phyloP scores from a whole-genome alignment of 2,329 filamentous ascomycete species.

The Dendrostoma leiphaemia region DNA sequence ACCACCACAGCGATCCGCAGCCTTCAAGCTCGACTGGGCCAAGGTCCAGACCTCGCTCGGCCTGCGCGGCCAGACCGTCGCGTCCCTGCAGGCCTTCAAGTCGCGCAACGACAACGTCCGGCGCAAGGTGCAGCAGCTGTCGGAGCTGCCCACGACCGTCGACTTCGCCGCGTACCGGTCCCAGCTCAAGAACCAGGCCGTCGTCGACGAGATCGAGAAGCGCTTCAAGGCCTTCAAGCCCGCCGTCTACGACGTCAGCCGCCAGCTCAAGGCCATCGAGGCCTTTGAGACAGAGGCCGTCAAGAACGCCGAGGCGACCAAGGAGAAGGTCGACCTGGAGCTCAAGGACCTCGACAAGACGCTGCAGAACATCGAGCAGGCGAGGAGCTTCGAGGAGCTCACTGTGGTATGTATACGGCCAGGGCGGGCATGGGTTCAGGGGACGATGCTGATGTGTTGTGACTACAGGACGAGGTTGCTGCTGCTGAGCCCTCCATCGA shows the following conservation, averaged over 20 bases:
- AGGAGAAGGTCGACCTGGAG: conserved; percentile 93
- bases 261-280: conserved; percentile 98
- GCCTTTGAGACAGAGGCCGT: conserved; percentile 96
- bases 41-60: conserved; percentile 92
- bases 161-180: conserved; percentile 93
- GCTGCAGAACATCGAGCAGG: conserved; percentile 94
- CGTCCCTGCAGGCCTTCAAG: conserved; percentile 94
- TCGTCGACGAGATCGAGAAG: conserved; percentile 96
- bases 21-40: conserved; percentile 98
- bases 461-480: conserved; percentile 81
- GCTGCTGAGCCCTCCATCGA: conserved; percentile 95
- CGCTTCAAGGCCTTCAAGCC: conserved; percentile 92
- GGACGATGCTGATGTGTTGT: conserved; percentile 27
- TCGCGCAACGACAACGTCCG: conserved; percentile 99
- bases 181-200: conserved; percentile 90
- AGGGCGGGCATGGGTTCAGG: conserved; percentile 11
- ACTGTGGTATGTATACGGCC: conserved; percentile 75
- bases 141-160: conserved; percentile 79
- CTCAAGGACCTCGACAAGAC: conserved; percentile 92
- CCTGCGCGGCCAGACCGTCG: conserved; percentile 90
- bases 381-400: conserved; percentile 92
- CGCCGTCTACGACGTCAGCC: conserved; percentile 83
- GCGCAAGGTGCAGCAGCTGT: conserved; percentile 83
- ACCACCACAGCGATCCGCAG: conserved; percentile 82
- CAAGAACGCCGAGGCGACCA: conserved; percentile 95